Base-by-base conservation (phyloP, 352 stramenopile genomes). In the Peronospora tabacina region DNA sequence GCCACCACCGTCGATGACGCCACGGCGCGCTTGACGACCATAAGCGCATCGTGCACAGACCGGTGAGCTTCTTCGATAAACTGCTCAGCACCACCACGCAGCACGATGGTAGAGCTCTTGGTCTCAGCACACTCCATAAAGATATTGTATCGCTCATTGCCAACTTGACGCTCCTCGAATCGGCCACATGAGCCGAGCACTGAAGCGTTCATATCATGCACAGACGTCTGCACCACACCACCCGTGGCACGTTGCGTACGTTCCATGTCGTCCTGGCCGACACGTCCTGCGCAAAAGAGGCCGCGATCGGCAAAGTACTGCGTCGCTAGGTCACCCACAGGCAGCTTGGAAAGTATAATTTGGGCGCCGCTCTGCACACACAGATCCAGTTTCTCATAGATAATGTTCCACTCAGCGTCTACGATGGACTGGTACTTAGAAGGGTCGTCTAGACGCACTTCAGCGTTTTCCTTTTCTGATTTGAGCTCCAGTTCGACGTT, bases 401-500 rank as follows among this genome's bases (percentile, higher is more conserved):
- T 99, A 60, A 99, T 98, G 63, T 96, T 93, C 96, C 96, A 99
- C 75, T 99, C 96, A 16, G 96, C 96, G 61, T 99, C 96, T 7
- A 99, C 96, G 64, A 99, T 99, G 43, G 86, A 97, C 79, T 99
- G 96, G 82, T 99, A 99, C 66, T 98, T 81, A 33, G 83, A 73
- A n/a, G 96, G 96, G 73, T 98, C 94, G 35, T 96, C 88, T 61
- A 99, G 97, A 44, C 96, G 90, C 37, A 98, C 90, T 63, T 99
- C 95, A 34, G 95, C 96, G 75, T 99, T 98, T 74, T 99, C 96
- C 74, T 98, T 98, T 75, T 99, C 96, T 28, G 80, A 96, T 80
- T 98, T 99, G 44, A 99, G 82, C 76, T 99, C 96, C 28, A 99
- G 69, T 71, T 99, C 96, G 8, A 99, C 94, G 68, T 99, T 99